Evolutionary conservation across 83 land plant genomes (phyloP).

Genomic region (Picea abies): DNA sequence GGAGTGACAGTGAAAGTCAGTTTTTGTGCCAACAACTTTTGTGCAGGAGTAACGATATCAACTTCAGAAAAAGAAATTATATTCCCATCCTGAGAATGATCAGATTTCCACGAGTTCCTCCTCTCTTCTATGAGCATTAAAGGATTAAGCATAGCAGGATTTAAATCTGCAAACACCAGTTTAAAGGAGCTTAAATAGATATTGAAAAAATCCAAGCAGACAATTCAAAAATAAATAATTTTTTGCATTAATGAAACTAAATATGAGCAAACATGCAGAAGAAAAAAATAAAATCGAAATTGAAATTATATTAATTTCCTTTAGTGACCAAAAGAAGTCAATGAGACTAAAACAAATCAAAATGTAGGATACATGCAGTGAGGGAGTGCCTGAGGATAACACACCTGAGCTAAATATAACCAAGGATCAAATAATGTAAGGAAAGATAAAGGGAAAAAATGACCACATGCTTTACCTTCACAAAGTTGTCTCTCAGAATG

Average conservation of each 20-base stretch:
- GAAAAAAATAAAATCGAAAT: too few relatives aligned
- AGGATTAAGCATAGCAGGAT: conserved; percentile 4
- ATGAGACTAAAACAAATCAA: too few relatives aligned
- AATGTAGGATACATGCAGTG: too few relatives aligned
- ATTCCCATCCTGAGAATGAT: conserved; percentile 30
- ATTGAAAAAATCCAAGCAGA: background rate
- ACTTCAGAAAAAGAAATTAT: conserved; percentile 74
- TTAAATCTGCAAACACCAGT: background rate
- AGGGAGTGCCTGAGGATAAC: too few relatives aligned
- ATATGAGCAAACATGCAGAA: background rate
- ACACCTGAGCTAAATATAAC: too few relatives aligned
- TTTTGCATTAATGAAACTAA: background rate
- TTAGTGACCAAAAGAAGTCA: too few relatives aligned
- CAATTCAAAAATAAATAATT: background rate
- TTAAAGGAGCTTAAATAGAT: background rate
- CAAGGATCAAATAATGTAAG: too few relatives aligned
- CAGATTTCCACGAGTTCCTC: conserved; percentile 13
- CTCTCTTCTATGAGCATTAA: conserved; percentile 14
- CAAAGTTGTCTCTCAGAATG: too few relatives aligned
- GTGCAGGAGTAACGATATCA: conserved; percentile 88
- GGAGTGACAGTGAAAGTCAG: conserved; percentile 66
- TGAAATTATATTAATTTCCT: too few relatives aligned
- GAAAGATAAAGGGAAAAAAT: too few relatives aligned
- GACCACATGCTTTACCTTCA: too few relatives aligned
- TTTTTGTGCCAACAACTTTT: conserved; percentile 84